phyloP scores from a whole-genome alignment of 148 eudicot genomes.

The Fagopyrum homotropicum region DNA sequence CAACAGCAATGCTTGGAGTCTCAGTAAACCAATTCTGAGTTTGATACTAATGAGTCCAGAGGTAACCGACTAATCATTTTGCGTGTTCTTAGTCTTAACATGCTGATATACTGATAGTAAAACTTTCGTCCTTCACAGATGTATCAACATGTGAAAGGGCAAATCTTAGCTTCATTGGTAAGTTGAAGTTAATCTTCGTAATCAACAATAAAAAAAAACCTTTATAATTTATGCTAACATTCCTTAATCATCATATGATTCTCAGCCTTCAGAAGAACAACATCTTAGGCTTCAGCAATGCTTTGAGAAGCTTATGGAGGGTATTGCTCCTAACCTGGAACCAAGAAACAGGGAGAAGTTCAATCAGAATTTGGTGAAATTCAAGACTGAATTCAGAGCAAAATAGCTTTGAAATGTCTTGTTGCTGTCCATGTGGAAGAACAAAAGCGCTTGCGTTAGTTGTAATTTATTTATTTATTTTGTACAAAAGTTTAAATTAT shows the following conservation, averaged over 20 bases:
- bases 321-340: slow-evolving; percentile 36
- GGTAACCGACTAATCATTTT: slow-evolving; percentile 28
- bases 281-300: slow-evolving; percentile 40
- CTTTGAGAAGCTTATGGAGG: slow-evolving; percentile 53
- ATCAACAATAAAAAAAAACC: background rate
- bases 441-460: background rate
- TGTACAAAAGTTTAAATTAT: background rate
- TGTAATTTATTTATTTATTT: background rate
- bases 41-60: slow-evolving; percentile 78
- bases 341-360: slow-evolving; percentile 47
- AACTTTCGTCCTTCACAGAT: slow-evolving; percentile 22
- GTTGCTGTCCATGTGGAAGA: slow-evolving; percentile 1
- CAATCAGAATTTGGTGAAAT: slow-evolving; percentile 36
- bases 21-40: slow-evolving; percentile 83
- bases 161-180: slow-evolving; percentile 46
- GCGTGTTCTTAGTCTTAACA: background rate
- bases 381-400: slow-evolving; percentile 41
- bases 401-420: slow-evolving; percentile 12
- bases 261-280: slow-evolving; percentile 44
- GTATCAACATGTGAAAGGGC: slow-evolving; percentile 36
- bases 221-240: background rate
- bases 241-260: background rate
- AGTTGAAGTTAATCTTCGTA: slow-evolving; percentile 1
- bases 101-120: background rate
- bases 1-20: slow-evolving; percentile 57